A percentile compares a stretch with the other conserved stretches of the same genome.
phyloP scores from a whole-genome alignment of 2,329 filamentous ascomycete species.

The Colletotrichum horii region DNA sequence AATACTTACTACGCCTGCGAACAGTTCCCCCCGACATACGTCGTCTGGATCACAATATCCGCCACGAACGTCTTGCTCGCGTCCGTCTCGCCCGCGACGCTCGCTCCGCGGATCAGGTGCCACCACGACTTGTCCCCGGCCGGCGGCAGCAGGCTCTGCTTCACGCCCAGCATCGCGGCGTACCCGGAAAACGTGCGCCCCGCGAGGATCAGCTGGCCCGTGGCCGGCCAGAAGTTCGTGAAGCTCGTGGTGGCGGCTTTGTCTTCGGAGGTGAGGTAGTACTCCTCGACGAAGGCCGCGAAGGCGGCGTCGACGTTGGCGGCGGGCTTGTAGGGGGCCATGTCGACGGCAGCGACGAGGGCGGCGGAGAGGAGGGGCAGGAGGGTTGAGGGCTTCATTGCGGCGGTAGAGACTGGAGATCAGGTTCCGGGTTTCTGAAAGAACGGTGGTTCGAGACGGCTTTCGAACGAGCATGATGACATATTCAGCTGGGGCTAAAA shows the following conservation, averaged over 20 bases:
- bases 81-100: background rate
- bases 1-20: slow-evolving; percentile 15
- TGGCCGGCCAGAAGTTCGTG: slow-evolving; percentile 15
- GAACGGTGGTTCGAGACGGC: background rate
- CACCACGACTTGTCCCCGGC: background rate
- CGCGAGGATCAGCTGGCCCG: background rate
- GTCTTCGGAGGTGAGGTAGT: slow-evolving; percentile 4
- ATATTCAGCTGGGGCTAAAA: background rate
- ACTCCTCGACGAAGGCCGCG: background rate
- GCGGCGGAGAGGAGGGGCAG: background rate
- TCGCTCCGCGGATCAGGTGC: slow-evolving; percentile 10
- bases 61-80: slow-evolving; percentile 2
- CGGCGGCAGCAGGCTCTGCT: slow-evolving; percentile 7
- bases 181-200: background rate
- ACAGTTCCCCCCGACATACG: background rate
- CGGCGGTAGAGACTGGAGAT: background rate
- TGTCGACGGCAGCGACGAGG: background rate
- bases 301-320: background rate
- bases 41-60: slow-evolving; percentile 9
- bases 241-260: background rate
- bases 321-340: background rate
- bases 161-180: background rate
- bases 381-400: background rate
- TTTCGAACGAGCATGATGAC: background rate
- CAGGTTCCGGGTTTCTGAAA: background rate